Conservation (phyloP, 2,329 filamentous ascomycete species). For the Fusarium kyushuense region DNA sequence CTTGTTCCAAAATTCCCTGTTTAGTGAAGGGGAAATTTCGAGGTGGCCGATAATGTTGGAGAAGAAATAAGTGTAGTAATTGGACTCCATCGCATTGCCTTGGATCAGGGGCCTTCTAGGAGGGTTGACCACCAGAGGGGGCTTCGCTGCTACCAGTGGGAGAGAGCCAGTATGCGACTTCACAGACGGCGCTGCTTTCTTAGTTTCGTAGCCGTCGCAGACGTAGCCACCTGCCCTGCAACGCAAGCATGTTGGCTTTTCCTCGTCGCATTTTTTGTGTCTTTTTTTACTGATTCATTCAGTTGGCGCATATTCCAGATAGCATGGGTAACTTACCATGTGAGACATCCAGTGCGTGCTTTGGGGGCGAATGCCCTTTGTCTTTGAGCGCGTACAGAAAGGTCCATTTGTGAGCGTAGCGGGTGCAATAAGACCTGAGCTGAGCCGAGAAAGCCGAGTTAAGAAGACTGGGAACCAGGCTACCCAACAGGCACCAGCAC, state of each 20-base stretch:
- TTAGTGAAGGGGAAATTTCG: neutral
- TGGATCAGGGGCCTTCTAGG: neutral
- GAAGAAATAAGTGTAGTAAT: constrained; percentile 19
- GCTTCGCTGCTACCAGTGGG: neutral
- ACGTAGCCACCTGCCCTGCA: constrained; percentile 23
- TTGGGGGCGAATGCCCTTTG: constrained; percentile 10
- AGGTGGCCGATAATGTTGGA: neutral
- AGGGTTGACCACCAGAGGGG: neutral
- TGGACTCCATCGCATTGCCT: constrained; percentile 1
- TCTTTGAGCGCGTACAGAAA: constrained; percentile 4
- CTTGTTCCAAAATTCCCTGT: constrained; percentile 8
- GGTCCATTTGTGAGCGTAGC: neutral
- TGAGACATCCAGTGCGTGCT: constrained; percentile 15
- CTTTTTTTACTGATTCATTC: constrained; percentile 1
- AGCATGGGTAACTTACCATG: constrained; percentile 10
- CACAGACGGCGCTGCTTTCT: neutral
- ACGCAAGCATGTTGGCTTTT: constrained; percentile 10
- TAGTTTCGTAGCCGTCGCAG: constrained; percentile 15
- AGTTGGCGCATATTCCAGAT: neutral
- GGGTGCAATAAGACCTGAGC: neutral
- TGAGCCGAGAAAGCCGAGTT: constrained; percentile 6
- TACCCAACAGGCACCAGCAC: neutral
- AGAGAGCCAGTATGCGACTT: neutral
- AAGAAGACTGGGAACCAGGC: neutral
- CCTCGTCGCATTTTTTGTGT: constrained; percentile 20